Conservation (phyloP, 1,284 basidiomycete genomes). For the Cutaneotrichosporon arboriforme region DNA sequence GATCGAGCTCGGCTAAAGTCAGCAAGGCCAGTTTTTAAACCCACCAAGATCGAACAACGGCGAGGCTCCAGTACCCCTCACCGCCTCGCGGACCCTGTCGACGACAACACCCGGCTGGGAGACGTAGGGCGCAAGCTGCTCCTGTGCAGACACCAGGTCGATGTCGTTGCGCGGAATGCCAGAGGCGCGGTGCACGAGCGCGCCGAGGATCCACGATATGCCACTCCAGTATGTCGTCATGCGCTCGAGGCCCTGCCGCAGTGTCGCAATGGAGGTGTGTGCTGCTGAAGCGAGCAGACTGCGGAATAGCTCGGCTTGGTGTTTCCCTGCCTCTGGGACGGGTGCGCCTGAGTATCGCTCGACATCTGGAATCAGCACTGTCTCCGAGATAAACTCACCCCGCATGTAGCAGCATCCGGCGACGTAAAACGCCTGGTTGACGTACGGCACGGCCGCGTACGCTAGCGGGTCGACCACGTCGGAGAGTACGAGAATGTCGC, state of each 20-base stretch:
- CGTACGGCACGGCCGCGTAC: constrained; percentile 29
- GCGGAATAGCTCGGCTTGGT: constrained; percentile 14
- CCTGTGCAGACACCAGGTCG: constrained; percentile 23
- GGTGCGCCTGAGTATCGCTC: constrained; percentile 4
- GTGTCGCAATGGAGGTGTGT: constrained; percentile 18
- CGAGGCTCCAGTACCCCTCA: background rate
- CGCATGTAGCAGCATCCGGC: constrained; percentile 33
- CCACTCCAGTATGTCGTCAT: constrained; percentile 26
- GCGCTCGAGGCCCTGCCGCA: constrained; percentile 23
- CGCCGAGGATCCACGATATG: constrained; percentile 24
- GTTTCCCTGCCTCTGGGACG: background rate
- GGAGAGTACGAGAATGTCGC: constrained; percentile 29
- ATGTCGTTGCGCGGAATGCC: constrained; percentile 23
- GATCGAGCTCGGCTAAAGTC: background rate
- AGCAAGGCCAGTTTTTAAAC: background rate
- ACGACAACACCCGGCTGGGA: background rate
- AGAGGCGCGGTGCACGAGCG: constrained; percentile 20
- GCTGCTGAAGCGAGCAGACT: constrained; percentile 21
- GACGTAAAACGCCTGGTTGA: constrained; percentile 32
- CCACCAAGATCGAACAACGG: background rate
- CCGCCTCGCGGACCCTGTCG: background rate
- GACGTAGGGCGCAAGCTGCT: constrained; percentile 10
- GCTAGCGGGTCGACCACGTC: constrained; percentile 28
- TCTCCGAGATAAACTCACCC: constrained; percentile 4
- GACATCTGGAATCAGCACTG: constrained; percentile 5